Evolutionary conservation across 1,284 basidiomycete genomes (phyloP), one percentile per base, ranked within the genome.

Genomic region (Taiwanofungus camphoratus): DNA sequence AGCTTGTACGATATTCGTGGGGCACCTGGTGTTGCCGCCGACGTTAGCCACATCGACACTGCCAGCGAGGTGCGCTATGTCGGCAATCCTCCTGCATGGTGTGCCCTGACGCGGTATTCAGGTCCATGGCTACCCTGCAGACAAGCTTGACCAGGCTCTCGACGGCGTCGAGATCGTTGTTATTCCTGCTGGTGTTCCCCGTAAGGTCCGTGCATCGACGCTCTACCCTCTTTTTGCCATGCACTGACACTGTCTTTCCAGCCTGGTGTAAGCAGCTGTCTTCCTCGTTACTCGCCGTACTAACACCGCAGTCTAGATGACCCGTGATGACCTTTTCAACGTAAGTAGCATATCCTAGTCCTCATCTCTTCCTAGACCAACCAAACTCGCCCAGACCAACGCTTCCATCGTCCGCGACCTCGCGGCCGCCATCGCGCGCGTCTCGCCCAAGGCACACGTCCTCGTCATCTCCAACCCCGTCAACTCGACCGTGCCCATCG

Each of bases 321-420:
- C 87, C 69, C 92, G 96, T 72, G 95, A 99, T 66, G 95, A 99
- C 67, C 89, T 99, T 51, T 99, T 99, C 85, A 95, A 94, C 74
- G 91, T 92, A 59, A 63, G 87, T 73, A 11, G 12, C 2, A 18
- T 30, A 27, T 16, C 39, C 44, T 36, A 12, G 3, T 34, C n/a
- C 9, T 15, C 35, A 15, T 29, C 15, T 31, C 13, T 12, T 3
- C 4, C 20, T 12, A 15, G 19, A 30, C 36, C 42, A 35, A 45
- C 31, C 45, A 22, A 2, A 24, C 38, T 44, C 31, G 42, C 33
- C 15, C 48, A 89, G 87, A 93, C 90, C 53, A 94, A 95, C 65
- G 92, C 92, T 43, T 92, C 89, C 50, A 95, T 99, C 65, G 92
- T 97, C 59, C 90, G 93, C 45, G 93, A 96, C 74, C 87, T 99